Base-by-base conservation (phyloP, 2,329 filamentous ascomycete species). In the Epichloe gansuensis region DNA sequence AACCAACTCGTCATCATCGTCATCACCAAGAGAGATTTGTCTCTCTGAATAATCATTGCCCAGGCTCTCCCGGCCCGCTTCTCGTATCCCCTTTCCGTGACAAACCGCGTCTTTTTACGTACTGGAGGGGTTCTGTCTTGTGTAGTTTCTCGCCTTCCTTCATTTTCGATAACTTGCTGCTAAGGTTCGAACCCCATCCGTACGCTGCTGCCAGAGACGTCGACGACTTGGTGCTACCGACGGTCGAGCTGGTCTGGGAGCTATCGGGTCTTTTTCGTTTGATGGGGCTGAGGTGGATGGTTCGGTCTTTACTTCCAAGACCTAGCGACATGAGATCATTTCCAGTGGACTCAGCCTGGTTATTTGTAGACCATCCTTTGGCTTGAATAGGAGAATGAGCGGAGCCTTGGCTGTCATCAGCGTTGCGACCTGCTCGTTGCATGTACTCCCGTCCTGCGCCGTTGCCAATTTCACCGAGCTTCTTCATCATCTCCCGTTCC, bases 101-200 rank as follows among this genome's bases (percentile, higher is more conserved):
- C 77, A 62, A 91, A 90, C n/a, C 86, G 75, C 50, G 86, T 90
- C 74, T 88, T 88, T 69, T 88, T 85, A 58, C 78, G 74, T 35
- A 81, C 75, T 0, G 79, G 80, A 62, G 64, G 62, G 62, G 60
- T 11, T 52, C 48, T 31, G 59, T 60, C 46, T 63, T 62, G 55
- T 63, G 63, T 23, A 80, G 60, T 57, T 71, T 76, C 64, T 81
- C 78, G 2, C 80, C 80, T 4, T 81, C 74, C 62, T 77, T 81
- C 81, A 85, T 83, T 56, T 75, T 72, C 3, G 75, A 65, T 28
- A 85, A 69, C 66, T 83, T 83, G 42, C 75, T 72, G 54, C 68
- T 72, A 7, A 84, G 65, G 37, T 66, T 68, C 8, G 71, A 69
- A 43, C 81, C 81, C 81, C 81, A 85, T 41, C 81, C 81, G 9